phyloP scores from a whole-genome alignment of 2,329 filamentous ascomycete genomes.

The Talaromyces piceae region DNA sequence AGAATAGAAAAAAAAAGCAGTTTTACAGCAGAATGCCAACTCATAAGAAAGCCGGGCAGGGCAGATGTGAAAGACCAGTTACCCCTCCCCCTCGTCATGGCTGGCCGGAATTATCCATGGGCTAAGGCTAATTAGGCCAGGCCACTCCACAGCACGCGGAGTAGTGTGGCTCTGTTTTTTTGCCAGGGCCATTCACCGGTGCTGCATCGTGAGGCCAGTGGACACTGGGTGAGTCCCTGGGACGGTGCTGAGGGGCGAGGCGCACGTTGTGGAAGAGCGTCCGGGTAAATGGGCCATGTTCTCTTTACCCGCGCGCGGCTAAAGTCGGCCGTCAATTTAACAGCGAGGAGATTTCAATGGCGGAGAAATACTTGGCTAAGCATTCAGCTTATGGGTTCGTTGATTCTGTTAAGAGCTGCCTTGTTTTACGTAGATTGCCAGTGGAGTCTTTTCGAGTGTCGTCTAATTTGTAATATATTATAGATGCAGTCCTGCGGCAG shows the following conservation, averaged over 20 bases:
- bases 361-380: too few species aligned
- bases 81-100: neutral
- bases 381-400: too few species aligned
- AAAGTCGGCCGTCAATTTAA: neutral
- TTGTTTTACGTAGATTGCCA: too few species aligned
- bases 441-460: too few species aligned
- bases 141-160: neutral
- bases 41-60: neutral
- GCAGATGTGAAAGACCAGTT: neutral
- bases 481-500: too few species aligned
- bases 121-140: constrained; percentile 2
- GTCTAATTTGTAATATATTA: too few species aligned
- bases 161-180: neutral
- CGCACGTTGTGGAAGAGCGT: neutral
- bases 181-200: neutral
- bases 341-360: too few species aligned
- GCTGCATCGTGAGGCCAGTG: neutral
- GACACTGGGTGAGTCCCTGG: neutral
- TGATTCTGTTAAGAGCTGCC: too few species aligned
- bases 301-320: neutral
- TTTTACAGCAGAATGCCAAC: neutral
- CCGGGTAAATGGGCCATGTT: neutral
- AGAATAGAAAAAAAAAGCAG: neutral
- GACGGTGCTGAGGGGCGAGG: too few species aligned
- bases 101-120: constrained; percentile 5